phyloP scores from a whole-genome alignment of 1,284 basidiomycete genomes.

The Cryptococcus floricola region DNA sequence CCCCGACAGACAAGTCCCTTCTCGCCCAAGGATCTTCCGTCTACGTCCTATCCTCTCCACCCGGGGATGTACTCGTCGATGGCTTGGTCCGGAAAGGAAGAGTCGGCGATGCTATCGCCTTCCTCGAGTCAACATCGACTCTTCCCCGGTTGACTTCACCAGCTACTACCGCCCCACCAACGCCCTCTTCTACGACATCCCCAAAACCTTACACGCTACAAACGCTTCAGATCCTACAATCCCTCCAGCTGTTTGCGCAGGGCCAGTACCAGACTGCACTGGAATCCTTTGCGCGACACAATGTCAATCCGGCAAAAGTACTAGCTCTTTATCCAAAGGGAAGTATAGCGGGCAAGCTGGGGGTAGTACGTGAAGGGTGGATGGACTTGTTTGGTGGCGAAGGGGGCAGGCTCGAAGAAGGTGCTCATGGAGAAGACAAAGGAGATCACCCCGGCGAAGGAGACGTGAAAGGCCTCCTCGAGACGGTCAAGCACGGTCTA shows the following conservation, averaged over 20 bases:
- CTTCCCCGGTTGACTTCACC: too few relatives aligned
- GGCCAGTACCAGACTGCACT: slow-evolving; percentile 59
- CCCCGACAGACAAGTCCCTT: slow-evolving; percentile 65
- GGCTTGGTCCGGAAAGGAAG: slow-evolving; percentile 69
- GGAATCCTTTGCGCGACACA: slow-evolving; percentile 79
- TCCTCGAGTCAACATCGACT: slow-evolving; percentile 59
- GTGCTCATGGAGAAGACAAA: slow-evolving; percentile 20
- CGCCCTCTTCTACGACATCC: too few relatives aligned
- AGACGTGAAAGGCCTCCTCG: too few relatives aligned
- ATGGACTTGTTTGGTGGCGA: slow-evolving; percentile 82
- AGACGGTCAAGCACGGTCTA: too few relatives aligned
- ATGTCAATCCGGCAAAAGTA: slow-evolving; percentile 90
- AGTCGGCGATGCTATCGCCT: slow-evolving; percentile 74
- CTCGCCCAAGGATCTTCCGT: slow-evolving; percentile 68
- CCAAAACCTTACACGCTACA: too few relatives aligned
- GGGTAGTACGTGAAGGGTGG: slow-evolving; percentile 67
- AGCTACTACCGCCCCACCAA: too few relatives aligned
- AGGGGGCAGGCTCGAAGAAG: slow-evolving; percentile 14
- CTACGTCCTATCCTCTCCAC: slow-evolving; percentile 68
- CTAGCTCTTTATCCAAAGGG: slow-evolving; percentile 77
- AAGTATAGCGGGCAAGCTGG: slow-evolving; percentile 71
- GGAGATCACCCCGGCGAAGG: slow-evolving; percentile 21
- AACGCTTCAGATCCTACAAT: slow-evolving; percentile 63
- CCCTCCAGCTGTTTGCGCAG: slow-evolving; percentile 67
- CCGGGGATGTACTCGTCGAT: slow-evolving; percentile 78